Base-by-base conservation (phyloP, 2,329 filamentous ascomycete genomes). In the Neonectria coccinea region DNA sequence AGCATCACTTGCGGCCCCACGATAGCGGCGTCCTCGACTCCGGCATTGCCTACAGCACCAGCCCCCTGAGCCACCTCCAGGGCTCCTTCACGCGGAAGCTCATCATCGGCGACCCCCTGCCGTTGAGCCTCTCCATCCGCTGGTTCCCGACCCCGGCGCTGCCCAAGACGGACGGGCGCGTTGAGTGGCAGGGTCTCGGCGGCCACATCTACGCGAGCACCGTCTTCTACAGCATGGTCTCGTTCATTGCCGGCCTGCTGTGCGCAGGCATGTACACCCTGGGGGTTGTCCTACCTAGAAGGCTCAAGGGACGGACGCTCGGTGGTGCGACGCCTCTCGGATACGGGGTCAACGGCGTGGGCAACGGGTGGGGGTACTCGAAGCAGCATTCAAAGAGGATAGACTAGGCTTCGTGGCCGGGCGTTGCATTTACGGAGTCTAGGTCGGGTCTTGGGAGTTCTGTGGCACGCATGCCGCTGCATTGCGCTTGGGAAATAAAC, bases 61-160 rank as follows among this genome's bases (percentile, higher is more conserved):
- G 91, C 16, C 89, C 92, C 20, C 84, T 92, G 39, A 87, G 88
- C 67, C 85, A 89, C 70, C 84, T 86, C 74, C 80, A 82, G 11
- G 84, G 84, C 12, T 82, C 83, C 65, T 73, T 83, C 73, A 83
- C 80, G 50, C 85, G 81, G 84, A 90, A 90, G 73, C 86, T 97
- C 52, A 88, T 97, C 33, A 97, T 97, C 68, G 94, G 95, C 12
- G 94, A 98, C 78, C 87, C 91, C 5, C 79, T 98, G 62, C 91
- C 92, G 0, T 83, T 98, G 71, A 86, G 84, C 48, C 92, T 98
- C 74, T 91, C 89, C 44, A 90, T 98, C 14, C 84, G 93, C 48
- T 98, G 96, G 96, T 96, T 95, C 77, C 91, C 91, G 1, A 91
- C 87, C 25, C 90, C 92, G 1, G 83, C 85, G 41, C 82, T 95